Base-by-base conservation (phyloP, 2,329 filamentous ascomycete genomes). In the Fusarium sp. region DNA sequence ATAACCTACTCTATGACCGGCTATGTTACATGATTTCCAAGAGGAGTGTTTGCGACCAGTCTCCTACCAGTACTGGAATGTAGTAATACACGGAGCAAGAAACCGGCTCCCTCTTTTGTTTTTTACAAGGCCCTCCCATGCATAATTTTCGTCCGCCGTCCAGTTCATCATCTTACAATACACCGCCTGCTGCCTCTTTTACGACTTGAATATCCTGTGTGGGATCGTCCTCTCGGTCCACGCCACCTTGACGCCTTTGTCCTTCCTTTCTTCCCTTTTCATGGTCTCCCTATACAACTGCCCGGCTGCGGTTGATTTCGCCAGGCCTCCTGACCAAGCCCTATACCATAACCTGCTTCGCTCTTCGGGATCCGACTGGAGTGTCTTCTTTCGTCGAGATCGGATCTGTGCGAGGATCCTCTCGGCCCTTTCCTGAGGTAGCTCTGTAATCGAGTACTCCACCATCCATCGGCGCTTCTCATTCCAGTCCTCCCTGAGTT, bases 391-490 rank as follows among this genome's bases (percentile, higher is more conserved):
- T 14, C 94, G 89, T 18, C 93, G 87, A 5, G 77, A 81, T 79
- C 91, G 89, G 67, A 90, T 85, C 60, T 86, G 84, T 2, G 79
- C 47, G 80, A 95, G 95, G 27, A 93, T 81, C 1, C 65, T 81
- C 69, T 81, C 82, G 1, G 88, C 89, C 11, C 85, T 83, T 0
- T 80, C 71, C 4, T 75, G 73, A 0, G 82, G 62, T 2, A 95
- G 85, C 73, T 95, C 93, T 54, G 88, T 87, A 57, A 98, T 84
- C 38, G 91, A 88, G 82, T 97, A 98, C 76, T 97, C 91, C n/a
- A 98, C 85, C 0, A 84, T 81, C 95, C 95, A 98, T 20, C 40
- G 13, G 8, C 6, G 31, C 5, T 65, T 29, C n/a, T 64, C 25
- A 16, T 22, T 22, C 8, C 14, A 8, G 16, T 14, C 20, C 2